These are phyloP conservation scores for Leccinum angustisporum DNA, from an alignment of 1,284 basidiomycete genomes.

Conservation along the genomic window DNA sequence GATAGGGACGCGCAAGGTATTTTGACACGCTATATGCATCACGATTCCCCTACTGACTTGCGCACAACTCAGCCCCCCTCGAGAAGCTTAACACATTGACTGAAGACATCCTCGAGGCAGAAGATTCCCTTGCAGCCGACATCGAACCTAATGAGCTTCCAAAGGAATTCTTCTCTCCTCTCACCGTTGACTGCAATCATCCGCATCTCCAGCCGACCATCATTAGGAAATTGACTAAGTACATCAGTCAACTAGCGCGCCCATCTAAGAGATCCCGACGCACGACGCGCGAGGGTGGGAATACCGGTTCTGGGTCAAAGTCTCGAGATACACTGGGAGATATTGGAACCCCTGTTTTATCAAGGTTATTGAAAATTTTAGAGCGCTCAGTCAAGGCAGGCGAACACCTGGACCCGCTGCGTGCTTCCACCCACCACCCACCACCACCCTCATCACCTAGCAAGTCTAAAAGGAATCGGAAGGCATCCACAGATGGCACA, in stretches of 20 bases:
- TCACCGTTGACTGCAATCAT: constrained; percentile 54
- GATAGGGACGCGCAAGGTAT: constrained; percentile 75
- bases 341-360: constrained; percentile 59
- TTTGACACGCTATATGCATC: background rate
- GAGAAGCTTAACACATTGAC: constrained; percentile 72
- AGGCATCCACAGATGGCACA: constrained; percentile 31
- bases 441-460: constrained; percentile 25
- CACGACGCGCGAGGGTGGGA: constrained; percentile 36
- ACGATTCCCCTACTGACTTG: constrained; percentile 5
- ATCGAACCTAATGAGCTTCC: constrained; percentile 56
- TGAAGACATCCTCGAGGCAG: constrained; percentile 88
- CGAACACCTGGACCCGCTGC: constrained; percentile 73
- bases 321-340: constrained; percentile 59
- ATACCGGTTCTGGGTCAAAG: constrained; percentile 44
- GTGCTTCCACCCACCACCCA: constrained; percentile 30
- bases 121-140: constrained; percentile 75
- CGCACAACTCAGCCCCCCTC: constrained; percentile 51
- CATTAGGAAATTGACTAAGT: constrained; percentile 70
- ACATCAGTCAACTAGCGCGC: constrained; percentile 60
- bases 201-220: constrained; percentile 60
- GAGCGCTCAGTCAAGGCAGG: constrained; percentile 74
- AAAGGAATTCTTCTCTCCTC: constrained; percentile 63
- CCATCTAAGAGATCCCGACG: constrained; percentile 59
- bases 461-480: constrained; percentile 32
- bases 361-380: constrained; percentile 70